Evolutionary conservation across 352 stramenopile species (phyloP).

Genomic region (Globisporangium emineosum): DNA sequence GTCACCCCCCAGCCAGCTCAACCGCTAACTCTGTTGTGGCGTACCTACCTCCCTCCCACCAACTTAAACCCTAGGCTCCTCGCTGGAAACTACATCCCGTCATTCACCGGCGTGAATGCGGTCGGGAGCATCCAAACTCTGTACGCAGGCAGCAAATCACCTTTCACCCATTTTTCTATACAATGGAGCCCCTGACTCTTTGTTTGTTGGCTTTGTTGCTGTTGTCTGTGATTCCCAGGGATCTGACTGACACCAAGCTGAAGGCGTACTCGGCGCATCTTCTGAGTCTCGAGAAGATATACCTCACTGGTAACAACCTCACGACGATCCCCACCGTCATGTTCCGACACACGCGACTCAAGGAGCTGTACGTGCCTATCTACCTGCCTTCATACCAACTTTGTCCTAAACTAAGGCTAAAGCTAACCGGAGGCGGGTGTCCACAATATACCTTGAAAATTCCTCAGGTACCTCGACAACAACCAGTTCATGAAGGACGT

Average conservation of each 20-base stretch:
- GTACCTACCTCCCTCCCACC: neutral
- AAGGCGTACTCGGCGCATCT: neutral
- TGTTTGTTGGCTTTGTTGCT: neutral
- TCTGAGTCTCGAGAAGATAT: neutral
- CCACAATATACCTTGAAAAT: neutral
- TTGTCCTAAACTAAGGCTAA: neutral
- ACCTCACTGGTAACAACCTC: conserved; percentile 8
- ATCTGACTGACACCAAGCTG: conserved; percentile 1
- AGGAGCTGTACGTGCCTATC: neutral
- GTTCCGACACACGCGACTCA: conserved; percentile 4
- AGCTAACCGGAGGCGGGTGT: neutral
- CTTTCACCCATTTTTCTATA: neutral
- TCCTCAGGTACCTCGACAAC: neutral
- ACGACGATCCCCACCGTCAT: neutral
- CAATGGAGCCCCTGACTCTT: neutral
- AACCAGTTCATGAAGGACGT: conserved; percentile 2
- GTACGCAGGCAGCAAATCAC: neutral
- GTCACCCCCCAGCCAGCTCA: too few species aligned
- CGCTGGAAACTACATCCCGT: conserved; percentile 2
- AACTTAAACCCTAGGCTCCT: neutral
- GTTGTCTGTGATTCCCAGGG: neutral
- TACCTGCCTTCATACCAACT: neutral
- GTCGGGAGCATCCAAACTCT: conserved; percentile 1
- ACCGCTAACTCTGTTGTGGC: neutral
- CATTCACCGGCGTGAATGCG: neutral